Percentiles rank a stretch among this genome's conserved stretches.
Evolutionary conservation across 306 rosid species (phyloP).

Genomic region (Coriaria nepalensis): DNA sequence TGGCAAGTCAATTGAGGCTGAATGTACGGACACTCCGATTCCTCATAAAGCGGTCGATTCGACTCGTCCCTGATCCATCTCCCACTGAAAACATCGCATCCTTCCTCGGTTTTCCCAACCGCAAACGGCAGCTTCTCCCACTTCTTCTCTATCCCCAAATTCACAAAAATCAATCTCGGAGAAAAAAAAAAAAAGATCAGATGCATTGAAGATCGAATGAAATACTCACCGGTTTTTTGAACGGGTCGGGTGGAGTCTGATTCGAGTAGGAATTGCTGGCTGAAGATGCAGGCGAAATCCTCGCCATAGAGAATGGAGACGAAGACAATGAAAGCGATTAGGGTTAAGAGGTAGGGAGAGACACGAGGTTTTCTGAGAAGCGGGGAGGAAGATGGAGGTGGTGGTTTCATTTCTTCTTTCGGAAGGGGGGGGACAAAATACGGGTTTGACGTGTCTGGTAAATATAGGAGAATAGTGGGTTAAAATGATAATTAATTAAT

Average conservation of each 20-base stretch:
- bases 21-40: slow-evolving; percentile 90
- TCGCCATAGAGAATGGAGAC: slow-evolving; percentile 56
- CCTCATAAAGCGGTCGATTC: slow-evolving; percentile 60
- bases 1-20: slow-evolving; percentile 92
- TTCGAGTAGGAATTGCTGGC: slow-evolving; percentile 37
- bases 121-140: slow-evolving; percentile 43
- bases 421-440: neutral
- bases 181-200: neutral
- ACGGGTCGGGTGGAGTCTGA: slow-evolving; percentile 17
- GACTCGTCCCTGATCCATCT: slow-evolving; percentile 73
- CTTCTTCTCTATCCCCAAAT: slow-evolving; percentile 29
- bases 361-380: slow-evolving; percentile 42
- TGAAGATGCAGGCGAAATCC: slow-evolving; percentile 53
- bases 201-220: neutral
- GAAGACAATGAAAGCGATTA: slow-evolving; percentile 60
- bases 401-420: slow-evolving; percentile 43
- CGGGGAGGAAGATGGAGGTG: slow-evolving; percentile 27
- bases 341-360: slow-evolving; percentile 60
- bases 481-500: neutral
- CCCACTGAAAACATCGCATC: slow-evolving; percentile 70
- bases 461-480: slow-evolving; percentile 14
- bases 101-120: slow-evolving; percentile 35
- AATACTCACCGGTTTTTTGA: slow-evolving; percentile 36
- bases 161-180: slow-evolving; percentile 13
- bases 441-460: neutral